Percentiles rank a stretch among this genome's conserved stretches.
phyloP scores from a whole-genome alignment of 805 yeast genomes.

The Yarrowia sp. region DNA sequence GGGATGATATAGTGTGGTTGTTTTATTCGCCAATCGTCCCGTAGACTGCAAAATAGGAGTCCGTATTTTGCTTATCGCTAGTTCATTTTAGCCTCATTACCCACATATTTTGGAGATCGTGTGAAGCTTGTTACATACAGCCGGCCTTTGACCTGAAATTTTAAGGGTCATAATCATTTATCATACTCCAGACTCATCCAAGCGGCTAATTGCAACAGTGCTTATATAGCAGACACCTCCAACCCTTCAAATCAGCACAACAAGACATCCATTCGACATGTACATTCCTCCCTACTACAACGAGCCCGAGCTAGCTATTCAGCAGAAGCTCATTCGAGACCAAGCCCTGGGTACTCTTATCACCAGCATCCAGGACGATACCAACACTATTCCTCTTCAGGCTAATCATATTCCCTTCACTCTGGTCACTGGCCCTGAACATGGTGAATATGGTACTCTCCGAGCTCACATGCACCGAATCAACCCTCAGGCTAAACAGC shows the following conservation, averaged over 20 bases:
- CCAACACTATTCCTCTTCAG: constrained; percentile 35
- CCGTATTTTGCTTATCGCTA: neutral
- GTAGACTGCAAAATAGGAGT: too few relatives aligned
- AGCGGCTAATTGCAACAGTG: constrained; percentile 8
- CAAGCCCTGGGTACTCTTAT: constrained; percentile 54
- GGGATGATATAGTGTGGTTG: too few relatives aligned
- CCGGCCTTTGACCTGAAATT: neutral
- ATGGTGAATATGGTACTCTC: constrained; percentile 39
- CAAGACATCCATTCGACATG: neutral
- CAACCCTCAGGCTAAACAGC: constrained; percentile 47
- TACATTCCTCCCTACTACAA: constrained; percentile 22
- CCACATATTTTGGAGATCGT: neutral
- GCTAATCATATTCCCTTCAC: constrained; percentile 61
- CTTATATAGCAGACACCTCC: neutral
- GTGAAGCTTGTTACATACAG: neutral
- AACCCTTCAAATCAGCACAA: neutral
- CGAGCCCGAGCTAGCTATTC: constrained; percentile 28
- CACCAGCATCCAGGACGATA: constrained; percentile 39
- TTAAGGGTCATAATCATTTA: neutral
- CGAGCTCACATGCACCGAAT: constrained; percentile 55
- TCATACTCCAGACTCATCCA: neutral
- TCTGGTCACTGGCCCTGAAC: constrained; percentile 42
- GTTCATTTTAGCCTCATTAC: neutral
- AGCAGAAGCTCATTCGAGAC: constrained; percentile 42
- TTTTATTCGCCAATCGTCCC: too few relatives aligned